phyloP scores from a whole-genome alignment of 2,329 filamentous ascomycete species.

The Fusarium coicis region DNA sequence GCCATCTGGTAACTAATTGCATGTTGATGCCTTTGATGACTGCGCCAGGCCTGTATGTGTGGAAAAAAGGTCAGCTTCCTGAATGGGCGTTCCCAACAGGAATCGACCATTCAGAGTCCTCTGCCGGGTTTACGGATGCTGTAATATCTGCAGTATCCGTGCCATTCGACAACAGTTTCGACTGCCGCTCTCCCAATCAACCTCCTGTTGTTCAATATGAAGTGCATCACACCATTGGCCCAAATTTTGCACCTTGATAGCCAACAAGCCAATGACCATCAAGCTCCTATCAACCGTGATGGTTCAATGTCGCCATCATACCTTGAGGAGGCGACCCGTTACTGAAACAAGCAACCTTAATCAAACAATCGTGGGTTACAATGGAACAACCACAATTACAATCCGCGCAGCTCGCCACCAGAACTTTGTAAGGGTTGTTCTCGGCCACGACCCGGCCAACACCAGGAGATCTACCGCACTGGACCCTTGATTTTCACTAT shows the following conservation, averaged over 20 bases:
- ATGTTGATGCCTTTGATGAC: constrained; percentile 25
- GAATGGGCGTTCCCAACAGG: constrained; percentile 29
- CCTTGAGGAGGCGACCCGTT: constrained; percentile 40
- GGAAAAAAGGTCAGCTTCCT: constrained; percentile 24
- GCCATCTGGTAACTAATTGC: constrained; percentile 41
- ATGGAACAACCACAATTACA: constrained; percentile 14
- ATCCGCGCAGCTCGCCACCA: constrained; percentile 32
- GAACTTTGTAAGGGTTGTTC: neutral
- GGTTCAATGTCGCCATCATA: constrained; percentile 23
- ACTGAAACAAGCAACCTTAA: constrained; percentile 12
- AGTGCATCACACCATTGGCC: constrained; percentile 35
- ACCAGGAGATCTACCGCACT: constrained; percentile 29
- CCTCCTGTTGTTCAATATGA: constrained; percentile 17
- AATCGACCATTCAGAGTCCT: constrained; percentile 29
- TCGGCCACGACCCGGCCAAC: constrained; percentile 21
- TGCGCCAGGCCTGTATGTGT: constrained; percentile 17
- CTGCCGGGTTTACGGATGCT: constrained; percentile 26
- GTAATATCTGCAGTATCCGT: constrained; percentile 28
- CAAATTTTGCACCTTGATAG: constrained; percentile 28
- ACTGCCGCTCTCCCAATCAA: constrained; percentile 19
- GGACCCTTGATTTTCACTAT: constrained; percentile 22
- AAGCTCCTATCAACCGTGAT: constrained; percentile 24
- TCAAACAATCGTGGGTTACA: constrained; percentile 13
- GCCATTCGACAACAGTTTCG: constrained; percentile 10
- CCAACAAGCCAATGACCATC: constrained; percentile 33